These are phyloP conservation scores for Boletus rufocinnamomeus DNA, from an alignment of 768 basidiomycete genomes.

Conservation along the genomic window DNA sequence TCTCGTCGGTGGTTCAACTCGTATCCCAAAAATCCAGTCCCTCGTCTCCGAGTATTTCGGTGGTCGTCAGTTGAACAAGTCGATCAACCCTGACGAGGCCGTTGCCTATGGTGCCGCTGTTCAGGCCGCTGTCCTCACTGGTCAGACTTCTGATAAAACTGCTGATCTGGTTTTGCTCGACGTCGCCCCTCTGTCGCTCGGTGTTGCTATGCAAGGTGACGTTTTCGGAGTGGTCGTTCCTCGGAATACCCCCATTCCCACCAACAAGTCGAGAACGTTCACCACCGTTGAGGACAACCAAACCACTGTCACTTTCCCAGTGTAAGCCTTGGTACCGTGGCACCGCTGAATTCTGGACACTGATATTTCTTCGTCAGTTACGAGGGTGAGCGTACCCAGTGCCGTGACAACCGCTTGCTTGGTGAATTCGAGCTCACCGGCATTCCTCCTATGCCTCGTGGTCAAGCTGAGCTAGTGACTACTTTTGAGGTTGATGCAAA, in stretches of 20 bases:
- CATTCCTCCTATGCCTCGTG: constrained; percentile 99
- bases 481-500: constrained; percentile 99
- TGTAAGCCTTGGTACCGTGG: constrained; percentile 48
- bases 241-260: constrained; percentile 98
- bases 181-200: constrained; percentile 96
- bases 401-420: constrained; percentile 98
- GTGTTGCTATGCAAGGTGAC: constrained; percentile 99
- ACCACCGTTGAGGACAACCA: constrained; percentile 99
- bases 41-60: constrained; percentile 99
- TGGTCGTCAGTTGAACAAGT: constrained; percentile 98
- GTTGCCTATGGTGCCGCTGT: constrained; percentile 99
- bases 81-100: constrained; percentile 99
- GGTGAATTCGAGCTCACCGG: constrained; percentile 99
- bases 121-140: constrained; percentile 98
- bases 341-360: not conserved
- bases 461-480: constrained; percentile 98
- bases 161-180: constrained; percentile 98
- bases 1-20: constrained; percentile 98
- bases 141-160: constrained; percentile 98
- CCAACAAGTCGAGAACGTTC: constrained; percentile 98
- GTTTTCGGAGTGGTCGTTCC: constrained; percentile 99
- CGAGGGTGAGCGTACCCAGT: constrained; percentile 99
- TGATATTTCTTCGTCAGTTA: constrained; percentile 51
- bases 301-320: constrained; percentile 99
- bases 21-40: constrained; percentile 98